Conservation (phyloP, 345 rosid genomes). For the Arabis hirsuta region DNA sequence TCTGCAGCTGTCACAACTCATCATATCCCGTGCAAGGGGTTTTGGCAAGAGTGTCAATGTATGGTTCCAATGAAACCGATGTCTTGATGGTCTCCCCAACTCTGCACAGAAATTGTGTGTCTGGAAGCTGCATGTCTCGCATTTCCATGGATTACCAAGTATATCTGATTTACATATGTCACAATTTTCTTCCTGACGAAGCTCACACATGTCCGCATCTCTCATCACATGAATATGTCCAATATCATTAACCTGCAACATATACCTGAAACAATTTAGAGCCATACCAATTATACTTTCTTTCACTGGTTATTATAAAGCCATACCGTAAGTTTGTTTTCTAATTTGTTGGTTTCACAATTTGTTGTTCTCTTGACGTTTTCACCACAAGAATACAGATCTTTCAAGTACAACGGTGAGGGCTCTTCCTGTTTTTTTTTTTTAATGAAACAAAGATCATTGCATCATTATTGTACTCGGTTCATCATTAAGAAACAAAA, state of each 20-base stretch:
- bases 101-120: slow-evolving; percentile 9
- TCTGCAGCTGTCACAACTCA: slow-evolving; percentile 16
- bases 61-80: slow-evolving; percentile 1
- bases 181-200: neutral
- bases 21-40: neutral
- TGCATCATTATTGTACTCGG: neutral
- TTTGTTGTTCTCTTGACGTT: neutral
- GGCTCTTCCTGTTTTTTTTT: neutral
- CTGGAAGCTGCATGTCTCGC: slow-evolving; percentile 4
- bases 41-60: slow-evolving; percentile 13
- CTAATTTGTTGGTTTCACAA: slow-evolving; percentile 1
- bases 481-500: neutral
- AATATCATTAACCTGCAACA: neutral
- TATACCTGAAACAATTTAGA: neutral
- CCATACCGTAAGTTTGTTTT: neutral
- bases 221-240: neutral
- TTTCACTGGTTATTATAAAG: too few relatives aligned
- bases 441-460: too few relatives aligned
- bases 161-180: neutral
- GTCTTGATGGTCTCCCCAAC: slow-evolving; percentile 19
- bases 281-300: too few relatives aligned
- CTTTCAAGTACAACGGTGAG: slow-evolving; percentile 27
- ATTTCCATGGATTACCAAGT: slow-evolving; percentile 14
- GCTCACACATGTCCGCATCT: neutral
- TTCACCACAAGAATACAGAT: slow-evolving; percentile 24